phyloP scores from a whole-genome alignment of 2,329 filamentous ascomycete genomes.

The Trichoderma sp. region DNA sequence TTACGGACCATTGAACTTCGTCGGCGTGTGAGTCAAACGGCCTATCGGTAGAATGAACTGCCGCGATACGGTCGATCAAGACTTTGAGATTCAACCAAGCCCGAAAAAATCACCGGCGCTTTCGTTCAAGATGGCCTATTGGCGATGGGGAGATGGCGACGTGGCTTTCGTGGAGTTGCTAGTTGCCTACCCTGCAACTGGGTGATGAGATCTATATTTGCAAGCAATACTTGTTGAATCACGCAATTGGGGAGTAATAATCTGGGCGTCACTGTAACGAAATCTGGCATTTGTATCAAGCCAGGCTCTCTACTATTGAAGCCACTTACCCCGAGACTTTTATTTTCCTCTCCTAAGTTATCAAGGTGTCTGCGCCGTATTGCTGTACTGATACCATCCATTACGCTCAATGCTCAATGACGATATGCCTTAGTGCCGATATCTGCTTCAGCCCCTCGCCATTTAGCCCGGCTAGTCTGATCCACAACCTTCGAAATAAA shows the following conservation, averaged over 20 bases:
- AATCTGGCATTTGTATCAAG: neutral
- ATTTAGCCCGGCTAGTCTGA: neutral
- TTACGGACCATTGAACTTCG: neutral
- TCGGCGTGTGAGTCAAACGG: slow-evolving; percentile 5
- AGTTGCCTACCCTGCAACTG: neutral
- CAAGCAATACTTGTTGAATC: neutral
- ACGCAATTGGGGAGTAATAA: neutral
- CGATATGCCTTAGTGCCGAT: neutral
- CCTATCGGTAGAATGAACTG: neutral
- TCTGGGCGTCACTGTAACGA: neutral
- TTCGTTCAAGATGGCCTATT: neutral
- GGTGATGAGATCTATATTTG: neutral
- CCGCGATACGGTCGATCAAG: neutral
- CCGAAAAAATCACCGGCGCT: neutral
- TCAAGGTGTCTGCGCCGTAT: neutral
- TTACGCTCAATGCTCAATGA: neutral
- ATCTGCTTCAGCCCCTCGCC: neutral
- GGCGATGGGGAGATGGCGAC: neutral
- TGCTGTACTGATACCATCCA: neutral
- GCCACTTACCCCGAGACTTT: neutral
- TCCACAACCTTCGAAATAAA: neutral
- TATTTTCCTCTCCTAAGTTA: neutral
- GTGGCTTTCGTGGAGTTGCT: neutral
- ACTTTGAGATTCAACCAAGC: neutral
- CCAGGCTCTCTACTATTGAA: neutral